Conservation (phyloP, 2,329 filamentous ascomycete species). For the Coleophoma crateriformis region DNA sequence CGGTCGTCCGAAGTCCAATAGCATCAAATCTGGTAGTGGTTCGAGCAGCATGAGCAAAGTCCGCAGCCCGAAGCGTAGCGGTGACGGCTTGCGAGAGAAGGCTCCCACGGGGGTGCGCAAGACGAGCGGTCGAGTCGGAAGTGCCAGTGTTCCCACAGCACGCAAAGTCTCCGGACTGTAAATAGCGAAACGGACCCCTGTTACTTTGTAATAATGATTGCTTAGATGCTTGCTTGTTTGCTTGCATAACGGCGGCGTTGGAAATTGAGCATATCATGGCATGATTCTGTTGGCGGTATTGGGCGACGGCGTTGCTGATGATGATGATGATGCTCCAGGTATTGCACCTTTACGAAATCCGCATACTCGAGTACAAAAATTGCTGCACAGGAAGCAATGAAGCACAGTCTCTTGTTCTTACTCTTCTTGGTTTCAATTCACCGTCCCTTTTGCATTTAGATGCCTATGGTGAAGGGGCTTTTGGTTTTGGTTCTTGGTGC, state of each 20-base stretch:
- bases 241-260: conserved; percentile 19
- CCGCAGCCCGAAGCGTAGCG: conserved; percentile 52
- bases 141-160: conserved; percentile 33
- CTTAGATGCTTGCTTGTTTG: conserved; percentile 8
- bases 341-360: no score
- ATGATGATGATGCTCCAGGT: no score
- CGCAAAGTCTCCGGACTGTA: conserved; percentile 27
- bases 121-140: conserved; percentile 60
- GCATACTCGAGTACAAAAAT: no score
- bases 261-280: no score
- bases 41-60: conserved; percentile 52
- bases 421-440: no score
- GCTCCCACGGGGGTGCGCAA: conserved; percentile 49
- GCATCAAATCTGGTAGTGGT: conserved; percentile 44
- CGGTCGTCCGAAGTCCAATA: conserved; percentile 44
- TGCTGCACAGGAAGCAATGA: no score
- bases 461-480: no score
- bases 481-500: no score
- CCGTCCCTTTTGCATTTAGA: no score
- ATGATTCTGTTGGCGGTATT: no score
- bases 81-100: conserved; percentile 43
- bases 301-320: no score
- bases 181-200: conserved; percentile 2
- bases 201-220: neutral
- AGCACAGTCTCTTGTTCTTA: no score